These are phyloP conservation scores for Otatea glauca DNA, from an alignment of 176 grass and related monocot genomes.

Conservation along the genomic window DNA sequence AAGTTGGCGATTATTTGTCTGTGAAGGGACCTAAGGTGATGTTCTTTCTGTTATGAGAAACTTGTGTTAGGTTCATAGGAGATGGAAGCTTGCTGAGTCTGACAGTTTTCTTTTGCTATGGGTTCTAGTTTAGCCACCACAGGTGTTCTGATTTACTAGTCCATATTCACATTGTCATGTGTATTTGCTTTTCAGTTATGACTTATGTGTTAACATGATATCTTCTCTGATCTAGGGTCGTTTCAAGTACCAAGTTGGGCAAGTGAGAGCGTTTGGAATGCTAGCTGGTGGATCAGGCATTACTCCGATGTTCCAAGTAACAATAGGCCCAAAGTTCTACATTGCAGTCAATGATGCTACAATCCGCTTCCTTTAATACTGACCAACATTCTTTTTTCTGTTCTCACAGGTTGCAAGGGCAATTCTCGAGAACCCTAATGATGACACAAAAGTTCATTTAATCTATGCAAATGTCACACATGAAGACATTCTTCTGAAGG, in stretches of 20 bases:
- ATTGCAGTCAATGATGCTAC: constrained; percentile 16
- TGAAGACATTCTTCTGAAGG: constrained; percentile 99
- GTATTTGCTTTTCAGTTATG: background rate
- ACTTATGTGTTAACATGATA: background rate
- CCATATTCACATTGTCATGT: background rate
- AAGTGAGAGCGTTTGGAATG: constrained; percentile 98
- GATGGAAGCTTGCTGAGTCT: background rate
- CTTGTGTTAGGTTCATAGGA: constrained; percentile 12
- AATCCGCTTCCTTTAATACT: background rate
- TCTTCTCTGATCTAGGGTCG: constrained; percentile 64
- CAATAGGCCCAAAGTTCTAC: constrained; percentile 5
- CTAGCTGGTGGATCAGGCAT: constrained; percentile 97
- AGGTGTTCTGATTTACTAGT: background rate
- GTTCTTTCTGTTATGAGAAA: constrained; percentile 30
- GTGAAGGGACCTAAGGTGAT: constrained; percentile 96
- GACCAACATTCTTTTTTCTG: constrained; percentile 40
- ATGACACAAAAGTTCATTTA: constrained; percentile 81
- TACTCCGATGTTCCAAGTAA: constrained; percentile 99
- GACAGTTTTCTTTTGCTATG: constrained; percentile 3
- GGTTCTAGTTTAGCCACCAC: constrained; percentile 7
- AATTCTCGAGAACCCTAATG: constrained; percentile 88
- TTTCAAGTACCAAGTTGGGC: constrained; percentile 91
- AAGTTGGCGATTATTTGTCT: constrained; percentile 86
- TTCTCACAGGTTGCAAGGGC: constrained; percentile 76
- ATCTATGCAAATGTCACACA: constrained; percentile 92